Evolutionary conservation across 1,139 yeast species (phyloP), one percentile per base, ranked within the genome.

Genomic region (Pichia sp.): DNA sequence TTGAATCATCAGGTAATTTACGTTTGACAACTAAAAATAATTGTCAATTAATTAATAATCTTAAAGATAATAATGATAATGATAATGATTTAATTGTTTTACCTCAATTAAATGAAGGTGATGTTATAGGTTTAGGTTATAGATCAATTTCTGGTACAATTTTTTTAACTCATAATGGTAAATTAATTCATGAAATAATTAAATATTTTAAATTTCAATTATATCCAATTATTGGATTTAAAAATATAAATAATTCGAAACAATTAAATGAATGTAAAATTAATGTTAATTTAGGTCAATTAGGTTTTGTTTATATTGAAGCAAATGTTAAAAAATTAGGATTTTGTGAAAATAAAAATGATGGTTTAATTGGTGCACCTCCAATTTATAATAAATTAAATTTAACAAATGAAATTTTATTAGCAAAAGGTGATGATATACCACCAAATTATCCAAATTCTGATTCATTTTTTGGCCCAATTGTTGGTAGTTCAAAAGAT

Each of bases 281-380:
- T 42, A 84, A 82, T 55, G 90, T 85, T 12, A 92, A 92, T 61
- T 67, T 92, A 47, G 98, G 98, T 1, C 96, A 89, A 60, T 68
- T 81, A 40, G 98, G 97, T 1, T 92, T 80, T 66, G 96, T 92
- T 2, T 90, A 86, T 70, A 87, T 92, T 48, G 97, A 92, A 63
- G 97, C 97, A 6, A 90, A 92, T 62, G 96, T 87, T 29, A 76
- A 87, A 56, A 90, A 89, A 62, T 87, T 95, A 73, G 96, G 96
- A 3, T 83, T 92, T 55, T 95, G 96, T 27, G 73, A 78, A 16
- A 69, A 72, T 16, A 83, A 85, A 39, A 75, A 78, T 35, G 80
- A 69, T 47, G 92, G 90, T 1, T 73, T 77, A 1, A 71, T 83
- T 49, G 87, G 87, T 4, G 82, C 87, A 2, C 92, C 92, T 1